phyloP scores from a whole-genome alignment of 1,284 basidiomycete genomes.

The Meripilus lineatus region DNA sequence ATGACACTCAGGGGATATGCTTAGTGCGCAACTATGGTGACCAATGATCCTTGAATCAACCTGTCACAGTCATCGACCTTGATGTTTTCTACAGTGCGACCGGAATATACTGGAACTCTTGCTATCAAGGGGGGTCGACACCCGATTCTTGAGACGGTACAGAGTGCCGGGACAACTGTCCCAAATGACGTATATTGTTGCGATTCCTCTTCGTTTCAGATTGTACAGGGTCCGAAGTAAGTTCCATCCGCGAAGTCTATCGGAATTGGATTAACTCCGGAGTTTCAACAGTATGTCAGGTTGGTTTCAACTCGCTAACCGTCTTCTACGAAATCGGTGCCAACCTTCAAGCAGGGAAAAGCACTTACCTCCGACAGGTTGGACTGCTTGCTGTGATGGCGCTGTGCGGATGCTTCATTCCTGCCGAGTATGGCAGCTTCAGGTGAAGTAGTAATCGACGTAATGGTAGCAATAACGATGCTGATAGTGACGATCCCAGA shows the following conservation, averaged over 20 bases:
- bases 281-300: constrained; percentile 72
- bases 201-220: constrained; percentile 78
- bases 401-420: constrained; percentile 87
- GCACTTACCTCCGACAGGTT: constrained; percentile 86
- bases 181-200: constrained; percentile 87
- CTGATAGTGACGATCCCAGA: constrained; percentile 29
- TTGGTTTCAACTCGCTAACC: constrained; percentile 27
- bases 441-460: constrained; percentile 36
- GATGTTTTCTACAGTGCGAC: constrained; percentile 78
- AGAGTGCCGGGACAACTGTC: constrained; percentile 65
- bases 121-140: constrained; percentile 85
- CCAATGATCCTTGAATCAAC: background rate
- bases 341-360: constrained; percentile 59
- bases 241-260: constrained; percentile 61
- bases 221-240: constrained; percentile 86
- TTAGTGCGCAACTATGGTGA: constrained; percentile 75
- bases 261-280: background rate
- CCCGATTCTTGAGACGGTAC: constrained; percentile 77
- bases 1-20: background rate
- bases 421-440: constrained; percentile 87
- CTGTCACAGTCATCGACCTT: background rate
- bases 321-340: too few species aligned
- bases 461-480: background rate
- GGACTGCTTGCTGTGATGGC: constrained; percentile 84
- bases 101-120: constrained; percentile 81